Evolutionary conservation across 176 grass and related monocot species (phyloP).

Genomic region (Zoysia japonica): DNA sequence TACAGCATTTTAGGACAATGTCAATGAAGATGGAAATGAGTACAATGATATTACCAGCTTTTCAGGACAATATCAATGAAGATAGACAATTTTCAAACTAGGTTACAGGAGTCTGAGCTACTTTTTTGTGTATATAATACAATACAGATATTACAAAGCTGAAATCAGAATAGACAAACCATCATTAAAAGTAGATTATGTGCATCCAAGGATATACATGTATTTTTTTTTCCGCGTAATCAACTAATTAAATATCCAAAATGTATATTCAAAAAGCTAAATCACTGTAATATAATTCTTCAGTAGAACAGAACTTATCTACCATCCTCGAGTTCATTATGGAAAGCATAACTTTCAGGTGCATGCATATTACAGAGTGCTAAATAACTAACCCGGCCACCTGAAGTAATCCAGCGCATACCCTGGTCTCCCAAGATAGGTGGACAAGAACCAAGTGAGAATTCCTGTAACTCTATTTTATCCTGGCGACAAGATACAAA

Average conservation of each 20-base stretch:
- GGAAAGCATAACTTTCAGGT: constrained; percentile 3
- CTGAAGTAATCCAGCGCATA: constrained; percentile 78
- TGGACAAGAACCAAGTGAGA: constrained; percentile 79
- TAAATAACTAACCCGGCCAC: constrained; percentile 60
- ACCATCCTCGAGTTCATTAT: constrained; percentile 24
- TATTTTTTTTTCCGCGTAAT: constrained; percentile 1
- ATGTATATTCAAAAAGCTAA: constrained; percentile 1
- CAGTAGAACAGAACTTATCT: constrained; percentile 7
- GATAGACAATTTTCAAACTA: background rate
- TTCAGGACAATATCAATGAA: constrained; percentile 9
- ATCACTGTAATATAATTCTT: background rate
- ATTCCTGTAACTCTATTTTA: constrained; percentile 93
- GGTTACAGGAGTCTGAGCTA: background rate
- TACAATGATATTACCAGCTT: background rate
- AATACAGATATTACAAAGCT: constrained; percentile 14
- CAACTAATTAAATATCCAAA: constrained; percentile 15
- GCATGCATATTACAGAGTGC: constrained; percentile 16
- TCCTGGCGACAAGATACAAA: constrained; percentile 57
- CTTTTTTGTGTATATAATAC: background rate
- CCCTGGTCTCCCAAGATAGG: constrained; percentile 81
- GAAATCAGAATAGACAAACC: background rate
- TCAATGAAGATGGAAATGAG: background rate
- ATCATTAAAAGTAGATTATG: background rate
- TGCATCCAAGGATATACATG: constrained; percentile 1
- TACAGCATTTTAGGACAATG: constrained; percentile 7